Percentiles rank a stretch among this genome's conserved stretches.
Conservation (phyloP, 1,139 yeast genomes). For the Blastobotrys capitulatus region DNA sequence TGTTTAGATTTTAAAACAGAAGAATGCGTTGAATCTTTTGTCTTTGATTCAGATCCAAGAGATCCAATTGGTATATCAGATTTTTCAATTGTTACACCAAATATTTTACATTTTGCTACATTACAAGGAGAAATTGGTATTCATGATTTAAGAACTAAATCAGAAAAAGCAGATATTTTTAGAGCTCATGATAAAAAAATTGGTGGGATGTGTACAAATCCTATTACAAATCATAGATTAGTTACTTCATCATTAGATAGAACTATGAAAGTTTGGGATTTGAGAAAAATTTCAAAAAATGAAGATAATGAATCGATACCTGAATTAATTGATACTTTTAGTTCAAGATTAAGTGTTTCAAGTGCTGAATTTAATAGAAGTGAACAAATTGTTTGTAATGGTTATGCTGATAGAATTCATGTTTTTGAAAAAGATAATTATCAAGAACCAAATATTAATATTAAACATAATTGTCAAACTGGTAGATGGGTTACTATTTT, state of each 20-base stretch:
- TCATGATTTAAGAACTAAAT: constrained; percentile 55
- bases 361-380: constrained; percentile 78
- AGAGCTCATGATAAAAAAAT: constrained; percentile 84
- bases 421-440: constrained; percentile 43
- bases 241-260: constrained; percentile 89
- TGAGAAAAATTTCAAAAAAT: constrained; percentile 46
- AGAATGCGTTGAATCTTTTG: constrained; percentile 52
- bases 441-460: constrained; percentile 51
- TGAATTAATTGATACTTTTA: constrained; percentile 55
- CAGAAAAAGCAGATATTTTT: constrained; percentile 32
- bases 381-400: constrained; percentile 81
- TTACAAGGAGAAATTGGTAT: constrained; percentile 70
- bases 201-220: constrained; percentile 81
- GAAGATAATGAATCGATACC: constrained; percentile 40
- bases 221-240: constrained; percentile 50
- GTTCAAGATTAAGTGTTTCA: constrained; percentile 74
- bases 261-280: constrained; percentile 79
- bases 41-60: constrained; percentile 26
- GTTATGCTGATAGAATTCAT: constrained; percentile 79
- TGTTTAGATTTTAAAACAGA: constrained; percentile 55
- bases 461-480: constrained; percentile 88
- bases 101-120: constrained; percentile 66
- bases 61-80: constrained; percentile 39
- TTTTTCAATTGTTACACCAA: constrained; percentile 49
- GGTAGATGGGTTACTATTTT: constrained; percentile 95